A percentile compares a stretch with the other conserved stretches of the same genome.
These are phyloP conservation scores for Lachancea fermentati DNA, from an alignment of 805 yeast genomes.

Conservation along the genomic window DNA sequence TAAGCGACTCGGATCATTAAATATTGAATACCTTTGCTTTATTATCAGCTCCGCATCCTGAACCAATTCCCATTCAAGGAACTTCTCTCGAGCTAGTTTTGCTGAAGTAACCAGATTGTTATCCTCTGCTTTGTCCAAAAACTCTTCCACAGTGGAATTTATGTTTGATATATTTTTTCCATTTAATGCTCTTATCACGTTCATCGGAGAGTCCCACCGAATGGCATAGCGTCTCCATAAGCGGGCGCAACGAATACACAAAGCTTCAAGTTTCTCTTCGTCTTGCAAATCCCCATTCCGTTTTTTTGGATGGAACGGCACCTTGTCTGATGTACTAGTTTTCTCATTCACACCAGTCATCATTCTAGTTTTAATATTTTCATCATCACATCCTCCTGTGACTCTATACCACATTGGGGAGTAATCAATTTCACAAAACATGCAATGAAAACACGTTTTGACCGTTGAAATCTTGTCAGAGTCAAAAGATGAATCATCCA, in stretches of 20 bases:
- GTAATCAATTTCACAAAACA: constrained; percentile 52
- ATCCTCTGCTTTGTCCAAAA: constrained; percentile 17
- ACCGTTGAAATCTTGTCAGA: constrained; percentile 40
- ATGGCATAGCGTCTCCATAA: constrained; percentile 90
- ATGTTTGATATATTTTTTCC: constrained; percentile 19
- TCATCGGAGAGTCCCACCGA: constrained; percentile 75
- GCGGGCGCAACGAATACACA: constrained; percentile 83
- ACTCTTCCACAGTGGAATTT: constrained; percentile 7
- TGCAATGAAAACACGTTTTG: constrained; percentile 51
- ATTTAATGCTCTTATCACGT: constrained; percentile 45
- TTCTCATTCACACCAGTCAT: constrained; percentile 21
- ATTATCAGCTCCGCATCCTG: constrained; percentile 55
- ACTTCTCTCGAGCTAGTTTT: constrained; percentile 32
- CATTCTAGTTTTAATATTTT: constrained; percentile 18
- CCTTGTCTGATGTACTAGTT: constrained; percentile 10
- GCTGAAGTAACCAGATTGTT: constrained; percentile 15
- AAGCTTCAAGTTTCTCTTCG: constrained; percentile 43
- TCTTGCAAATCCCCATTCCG: constrained; percentile 11
- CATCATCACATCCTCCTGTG: constrained; percentile 31
- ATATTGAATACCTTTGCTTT: constrained; percentile 40
- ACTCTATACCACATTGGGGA: constrained; percentile 35
- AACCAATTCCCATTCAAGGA: constrained; percentile 60
- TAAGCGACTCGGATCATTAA: constrained; percentile 14
- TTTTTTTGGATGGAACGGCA: constrained; percentile 28
- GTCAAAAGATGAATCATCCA: constrained; percentile 58